Base-by-base conservation (phyloP, 1,284 basidiomycete genomes). In the Cryptococcus floricola region DNA sequence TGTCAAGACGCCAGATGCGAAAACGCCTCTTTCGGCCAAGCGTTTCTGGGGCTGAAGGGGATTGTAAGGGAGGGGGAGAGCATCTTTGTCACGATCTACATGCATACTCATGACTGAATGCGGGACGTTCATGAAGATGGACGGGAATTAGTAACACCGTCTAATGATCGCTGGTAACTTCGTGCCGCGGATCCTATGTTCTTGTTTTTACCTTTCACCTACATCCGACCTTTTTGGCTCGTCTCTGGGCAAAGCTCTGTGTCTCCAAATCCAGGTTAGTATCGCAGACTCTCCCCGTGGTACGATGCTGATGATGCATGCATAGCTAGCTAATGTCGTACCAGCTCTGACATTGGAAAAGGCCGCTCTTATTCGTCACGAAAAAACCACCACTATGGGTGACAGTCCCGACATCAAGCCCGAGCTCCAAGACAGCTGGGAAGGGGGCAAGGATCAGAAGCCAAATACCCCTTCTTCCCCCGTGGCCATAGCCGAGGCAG, bases 21-120 rank as follows among this genome's bases (percentile, higher is more conserved):
- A 14, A 25, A 53, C 52, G 9, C 44, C 52, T 16, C 31, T 13
- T 8, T 25, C 23, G 14, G 49, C 34, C 48, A 60, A 52, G 38
- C 39, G 34, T 18, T 57, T 60, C 18, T 60, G 52, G 50, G 50
- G 58, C 25, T 59, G 44, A 57, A 23, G 27, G 23, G 19, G 38
- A 9, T 16, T 39, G n/a, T 13, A 42, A 23, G 41, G 14, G 5
- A 42, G 16, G 39, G 4, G 38, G 14, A 28, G 14, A 23, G 19
- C 44, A 46, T 46, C 44, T 46, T 46, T 46, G 19, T 46, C 2
- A 46, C 44, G 27, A 46, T 23, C 44, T 46, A 25, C 27, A 46
- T 46, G 44, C 44, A 46, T 46, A 46, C 14, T 23, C 16, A 42
- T 42, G 16, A 42, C 41, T 1, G 19, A 23, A 42, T 34, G 31